phyloP scores from a whole-genome alignment of 2,329 filamentous ascomycete genomes.

The Colletotrichum incanum region DNA sequence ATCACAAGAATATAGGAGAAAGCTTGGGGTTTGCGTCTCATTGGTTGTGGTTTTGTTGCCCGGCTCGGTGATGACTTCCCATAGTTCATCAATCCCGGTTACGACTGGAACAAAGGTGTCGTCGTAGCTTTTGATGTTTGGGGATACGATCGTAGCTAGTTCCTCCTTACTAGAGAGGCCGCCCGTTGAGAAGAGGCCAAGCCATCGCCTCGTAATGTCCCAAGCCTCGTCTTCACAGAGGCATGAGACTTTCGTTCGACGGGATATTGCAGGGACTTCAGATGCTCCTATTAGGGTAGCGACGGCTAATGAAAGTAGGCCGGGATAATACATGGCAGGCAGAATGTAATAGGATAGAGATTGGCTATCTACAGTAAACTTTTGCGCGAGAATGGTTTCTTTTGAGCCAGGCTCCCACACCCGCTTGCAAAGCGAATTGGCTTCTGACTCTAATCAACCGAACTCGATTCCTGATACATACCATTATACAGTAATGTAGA shows the following conservation, averaged over 20 bases:
- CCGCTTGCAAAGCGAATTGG: too few species aligned
- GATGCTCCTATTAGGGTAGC: not conserved
- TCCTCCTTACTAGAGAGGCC: constrained; percentile 17
- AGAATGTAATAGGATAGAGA: not conserved
- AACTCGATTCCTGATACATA: not conserved
- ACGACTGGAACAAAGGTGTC: constrained; percentile 5
- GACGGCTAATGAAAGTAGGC: not conserved
- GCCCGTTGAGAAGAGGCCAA: constrained; percentile 15
- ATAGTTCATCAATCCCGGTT: constrained; percentile 12
- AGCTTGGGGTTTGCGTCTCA: constrained; percentile 2
- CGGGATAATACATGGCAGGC: not conserved
- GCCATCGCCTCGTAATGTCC: constrained; percentile 29
- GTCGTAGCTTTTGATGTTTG: constrained; percentile 28
- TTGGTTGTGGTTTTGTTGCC: constrained; percentile 5
- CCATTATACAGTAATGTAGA: not conserved
- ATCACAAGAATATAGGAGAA: constrained; percentile 29
- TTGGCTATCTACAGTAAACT: not conserved
- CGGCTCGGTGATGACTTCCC: not conserved
- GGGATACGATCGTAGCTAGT: constrained; percentile 16
- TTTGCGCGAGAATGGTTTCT: not conserved
- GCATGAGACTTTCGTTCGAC: not conserved
- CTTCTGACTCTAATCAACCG: not conserved
- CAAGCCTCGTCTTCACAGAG: constrained; percentile 39
- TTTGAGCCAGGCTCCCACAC: not conserved
- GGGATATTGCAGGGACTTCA: not conserved